A percentile compares a stretch with the other conserved stretches of the same genome.
Evolutionary conservation across 2,329 filamentous ascomycete species (phyloP).

Genomic region (Scedosporium apiospermum): DNA sequence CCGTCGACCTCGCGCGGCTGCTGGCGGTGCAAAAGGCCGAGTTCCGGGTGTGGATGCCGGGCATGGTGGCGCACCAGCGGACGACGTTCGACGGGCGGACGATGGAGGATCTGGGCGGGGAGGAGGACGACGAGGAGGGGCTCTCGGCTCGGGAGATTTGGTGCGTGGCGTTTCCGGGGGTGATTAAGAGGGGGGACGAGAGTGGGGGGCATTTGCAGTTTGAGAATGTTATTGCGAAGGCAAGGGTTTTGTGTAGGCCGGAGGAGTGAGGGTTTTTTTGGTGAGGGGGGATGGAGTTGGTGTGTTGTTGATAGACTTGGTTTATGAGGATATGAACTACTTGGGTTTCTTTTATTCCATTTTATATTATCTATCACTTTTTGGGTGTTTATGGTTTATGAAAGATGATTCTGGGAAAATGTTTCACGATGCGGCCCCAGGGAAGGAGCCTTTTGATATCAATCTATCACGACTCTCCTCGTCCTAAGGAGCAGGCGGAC

Average conservation of each 20-base stretch:
- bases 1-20: constrained; percentile 46
- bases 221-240: constrained; percentile 55
- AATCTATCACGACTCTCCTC: too few species aligned
- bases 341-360: not conserved
- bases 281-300: not conserved
- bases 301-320: not conserved
- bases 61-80: constrained; percentile 40
- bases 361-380: not conserved
- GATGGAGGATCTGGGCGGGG: constrained; percentile 60
- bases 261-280: constrained; percentile 16
- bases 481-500: too few species aligned
- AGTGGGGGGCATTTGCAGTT: constrained; percentile 51
- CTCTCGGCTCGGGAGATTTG: constrained; percentile 42
- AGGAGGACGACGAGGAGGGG: constrained; percentile 51
- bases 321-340: not conserved
- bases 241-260: constrained; percentile 51
- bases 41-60: constrained; percentile 46
- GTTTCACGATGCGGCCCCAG: too few species aligned
- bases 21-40: constrained; percentile 50
- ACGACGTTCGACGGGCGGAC: constrained; percentile 45
- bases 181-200: constrained; percentile 57
- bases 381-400: not conserved
- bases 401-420: too few species aligned
- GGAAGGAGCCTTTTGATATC: too few species aligned
- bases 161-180: constrained; percentile 55